Base-by-base conservation (phyloP, 164 flowering plant genomes). In the Cinnamomum micranthum region DNA sequence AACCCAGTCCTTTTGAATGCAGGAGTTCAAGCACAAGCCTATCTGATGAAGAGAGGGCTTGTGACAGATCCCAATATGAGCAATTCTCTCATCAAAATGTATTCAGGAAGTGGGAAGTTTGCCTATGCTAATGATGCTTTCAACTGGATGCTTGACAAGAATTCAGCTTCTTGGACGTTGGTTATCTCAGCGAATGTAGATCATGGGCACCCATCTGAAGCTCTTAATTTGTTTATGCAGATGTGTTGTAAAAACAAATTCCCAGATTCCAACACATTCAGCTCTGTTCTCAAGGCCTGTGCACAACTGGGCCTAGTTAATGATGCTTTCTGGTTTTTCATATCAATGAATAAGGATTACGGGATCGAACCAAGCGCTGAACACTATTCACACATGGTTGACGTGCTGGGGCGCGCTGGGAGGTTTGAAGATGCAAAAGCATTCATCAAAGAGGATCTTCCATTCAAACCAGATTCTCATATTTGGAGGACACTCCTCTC, bases 401-500 rank as follows among this genome's bases (percentile, higher is more conserved):
- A 82, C 68, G 78, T 80, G 15, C 55, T 84, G 27, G 87, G 85
- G 10, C 79, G 79, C 17, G 83, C 83, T 24, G 81, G 83, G 69
- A 74, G 70, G 77, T 82, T 80, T 75, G 82, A 84, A 72, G 80
- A 79, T n/a, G 83, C 76, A 41, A 55, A 23, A 19, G 82, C 80
- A 20, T 82, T 84, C 63, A 77, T 84, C 35, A 27, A 73, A 62
- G 65, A 20, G 9, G 73, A 70, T 23, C 65, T 68, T 55, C 80
- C 82, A 41, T 69, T 70, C 15, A 62, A 71, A 67, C 77, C 76
- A 63, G 83, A 73, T 51, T 69, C 83, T 0, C 50, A 25, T 50
- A 70, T 80, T 74, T 82, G 86, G 85, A 80, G 59, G 65, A 55
- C 79, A n/a, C 84, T 84, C 71, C 72, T 84, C 52, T 80, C 80